phyloP scores from a whole-genome alignment of 2,329 filamentous ascomycete species.

The Alternaria viburni region DNA sequence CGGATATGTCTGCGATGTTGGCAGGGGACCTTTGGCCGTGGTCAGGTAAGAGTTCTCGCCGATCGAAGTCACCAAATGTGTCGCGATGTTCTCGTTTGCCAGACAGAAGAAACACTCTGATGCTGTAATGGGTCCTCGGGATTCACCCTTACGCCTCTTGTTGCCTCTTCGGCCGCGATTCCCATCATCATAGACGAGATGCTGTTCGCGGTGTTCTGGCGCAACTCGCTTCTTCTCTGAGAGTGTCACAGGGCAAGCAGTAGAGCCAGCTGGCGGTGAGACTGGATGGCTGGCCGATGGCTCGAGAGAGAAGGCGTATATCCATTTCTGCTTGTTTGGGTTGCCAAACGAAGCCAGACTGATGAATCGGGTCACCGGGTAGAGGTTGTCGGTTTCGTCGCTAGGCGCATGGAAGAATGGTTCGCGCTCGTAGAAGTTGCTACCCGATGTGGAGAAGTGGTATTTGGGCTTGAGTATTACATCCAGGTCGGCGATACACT shows the following conservation, averaged over 20 bases:
- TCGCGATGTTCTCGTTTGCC: constrained; percentile 80
- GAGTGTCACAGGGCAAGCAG: constrained; percentile 72
- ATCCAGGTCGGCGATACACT: constrained; percentile 79
- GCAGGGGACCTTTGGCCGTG: constrained; percentile 88
- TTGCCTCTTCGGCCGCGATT: constrained; percentile 45
- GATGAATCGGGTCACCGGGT: constrained; percentile 82
- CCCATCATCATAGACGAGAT: constrained; percentile 46
- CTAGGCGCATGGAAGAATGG: constrained; percentile 77
- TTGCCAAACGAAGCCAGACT: constrained; percentile 84
- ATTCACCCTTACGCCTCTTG: constrained; percentile 48
- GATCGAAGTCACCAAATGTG: constrained; percentile 89
- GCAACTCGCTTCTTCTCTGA: constrained; percentile 65
- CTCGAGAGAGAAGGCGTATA: constrained; percentile 74
- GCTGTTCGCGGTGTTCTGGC: constrained; percentile 40
- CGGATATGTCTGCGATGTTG: constrained; percentile 72
- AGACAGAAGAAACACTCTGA: constrained; percentile 95
- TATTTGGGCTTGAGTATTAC: constrained; percentile 85
- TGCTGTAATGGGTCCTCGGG: constrained; percentile 56
- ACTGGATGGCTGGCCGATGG: constrained; percentile 65
- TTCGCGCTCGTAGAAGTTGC: constrained; percentile 86
- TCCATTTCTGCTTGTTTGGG: constrained; percentile 74
- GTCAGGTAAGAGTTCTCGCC: constrained; percentile 88
- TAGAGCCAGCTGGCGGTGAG: constrained; percentile 72
- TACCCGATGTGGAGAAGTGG: constrained; percentile 76
- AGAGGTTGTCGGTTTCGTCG: constrained; percentile 57